These are phyloP conservation scores for Metarhizium guizhouense DNA, from an alignment of 2,329 filamentous ascomycete species.

Conservation along the genomic window DNA sequence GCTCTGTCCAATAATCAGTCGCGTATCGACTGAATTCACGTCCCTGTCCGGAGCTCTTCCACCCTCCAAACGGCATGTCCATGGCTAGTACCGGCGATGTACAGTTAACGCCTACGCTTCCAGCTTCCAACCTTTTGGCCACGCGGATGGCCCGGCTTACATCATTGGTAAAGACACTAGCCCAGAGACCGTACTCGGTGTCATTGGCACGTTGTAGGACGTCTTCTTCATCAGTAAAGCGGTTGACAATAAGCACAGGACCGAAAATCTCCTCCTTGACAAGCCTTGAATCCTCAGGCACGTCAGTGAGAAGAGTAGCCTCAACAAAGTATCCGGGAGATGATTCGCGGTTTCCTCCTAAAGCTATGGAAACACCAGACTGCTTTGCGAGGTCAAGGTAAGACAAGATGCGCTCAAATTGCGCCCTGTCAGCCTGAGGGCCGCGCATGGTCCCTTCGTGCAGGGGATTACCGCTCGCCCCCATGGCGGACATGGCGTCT, in stretches of 20 bases:
- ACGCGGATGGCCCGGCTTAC: slow-evolving; percentile 35
- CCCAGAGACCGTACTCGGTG: slow-evolving; percentile 45
- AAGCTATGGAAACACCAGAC: slow-evolving; percentile 17
- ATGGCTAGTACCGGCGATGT: slow-evolving; percentile 12
- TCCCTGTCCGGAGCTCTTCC: slow-evolving; percentile 11
- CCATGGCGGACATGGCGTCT: slow-evolving; percentile 27
- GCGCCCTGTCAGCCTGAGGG: slow-evolving; percentile 40
- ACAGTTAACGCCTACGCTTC: slow-evolving; percentile 51
- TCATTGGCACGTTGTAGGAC: slow-evolving; percentile 27
- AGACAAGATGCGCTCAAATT: slow-evolving; percentile 36
- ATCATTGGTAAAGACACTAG: slow-evolving; percentile 47
- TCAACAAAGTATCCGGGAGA: slow-evolving; percentile 18
- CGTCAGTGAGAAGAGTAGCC: slow-evolving; percentile 20
- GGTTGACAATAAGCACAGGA: slow-evolving; percentile 50
- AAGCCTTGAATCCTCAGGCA: slow-evolving; percentile 28
- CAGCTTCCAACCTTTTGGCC: slow-evolving; percentile 45
- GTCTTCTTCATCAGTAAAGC: slow-evolving; percentile 25
- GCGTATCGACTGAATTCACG: not conserved
- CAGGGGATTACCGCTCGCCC: slow-evolving; percentile 26
- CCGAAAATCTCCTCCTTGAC: slow-evolving; percentile 57
- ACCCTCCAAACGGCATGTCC: slow-evolving; percentile 14
- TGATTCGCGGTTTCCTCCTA: slow-evolving; percentile 9
- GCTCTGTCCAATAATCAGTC: no score
- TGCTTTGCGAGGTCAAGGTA: slow-evolving; percentile 38
- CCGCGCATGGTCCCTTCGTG: slow-evolving; percentile 26